Evolutionary conservation across 2,329 filamentous ascomycete species (phyloP).

Genomic region (Neoarthrinium moseri): DNA sequence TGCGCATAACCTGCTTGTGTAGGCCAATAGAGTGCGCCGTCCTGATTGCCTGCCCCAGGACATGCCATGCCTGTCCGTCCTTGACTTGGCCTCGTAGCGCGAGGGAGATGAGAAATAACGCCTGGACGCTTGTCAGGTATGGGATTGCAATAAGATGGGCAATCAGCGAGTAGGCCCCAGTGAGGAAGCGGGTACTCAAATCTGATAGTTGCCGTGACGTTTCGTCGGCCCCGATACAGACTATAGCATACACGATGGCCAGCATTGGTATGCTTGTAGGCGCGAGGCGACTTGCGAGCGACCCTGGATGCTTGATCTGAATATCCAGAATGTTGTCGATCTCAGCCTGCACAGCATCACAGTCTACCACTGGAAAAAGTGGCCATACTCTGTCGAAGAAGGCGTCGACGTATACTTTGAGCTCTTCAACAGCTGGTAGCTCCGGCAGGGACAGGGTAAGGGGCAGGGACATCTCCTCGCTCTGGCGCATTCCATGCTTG

Average conservation of each 20-base stretch:
- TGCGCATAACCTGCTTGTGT: slow-evolving; percentile 11
- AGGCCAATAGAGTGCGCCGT: slow-evolving; percentile 24
- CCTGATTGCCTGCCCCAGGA: slow-evolving; percentile 21
- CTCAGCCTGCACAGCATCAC: slow-evolving; percentile 11
- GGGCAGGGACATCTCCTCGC: slow-evolving; percentile 20
- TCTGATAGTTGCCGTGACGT: slow-evolving; percentile 10
- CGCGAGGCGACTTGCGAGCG: not conserved
- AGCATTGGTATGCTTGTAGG: slow-evolving; percentile 10
- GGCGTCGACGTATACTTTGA: slow-evolving; percentile 11
- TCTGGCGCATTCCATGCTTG: slow-evolving; percentile 19
- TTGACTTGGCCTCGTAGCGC: slow-evolving; percentile 16
- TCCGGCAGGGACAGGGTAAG: slow-evolving; percentile 12
- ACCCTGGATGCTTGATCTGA: not conserved
- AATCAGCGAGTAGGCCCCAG: slow-evolving; percentile 16
- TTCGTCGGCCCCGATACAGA: slow-evolving; percentile 19
- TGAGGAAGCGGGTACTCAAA: slow-evolving; percentile 12
- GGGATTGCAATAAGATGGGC: slow-evolving; percentile 17
- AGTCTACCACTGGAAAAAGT: slow-evolving; percentile 19
- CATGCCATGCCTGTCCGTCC: slow-evolving; percentile 25
- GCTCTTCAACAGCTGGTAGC: slow-evolving; percentile 10
- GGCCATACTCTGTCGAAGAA: slow-evolving; percentile 20
- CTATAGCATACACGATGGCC: slow-evolving; percentile 14
- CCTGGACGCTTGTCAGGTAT: slow-evolving; percentile 19
- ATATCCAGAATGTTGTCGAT: slow-evolving; percentile 5
- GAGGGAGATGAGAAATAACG: slow-evolving; percentile 16